Base-by-base conservation (phyloP, 805 yeast species). In the Kregervanrija fluxuum region DNA sequence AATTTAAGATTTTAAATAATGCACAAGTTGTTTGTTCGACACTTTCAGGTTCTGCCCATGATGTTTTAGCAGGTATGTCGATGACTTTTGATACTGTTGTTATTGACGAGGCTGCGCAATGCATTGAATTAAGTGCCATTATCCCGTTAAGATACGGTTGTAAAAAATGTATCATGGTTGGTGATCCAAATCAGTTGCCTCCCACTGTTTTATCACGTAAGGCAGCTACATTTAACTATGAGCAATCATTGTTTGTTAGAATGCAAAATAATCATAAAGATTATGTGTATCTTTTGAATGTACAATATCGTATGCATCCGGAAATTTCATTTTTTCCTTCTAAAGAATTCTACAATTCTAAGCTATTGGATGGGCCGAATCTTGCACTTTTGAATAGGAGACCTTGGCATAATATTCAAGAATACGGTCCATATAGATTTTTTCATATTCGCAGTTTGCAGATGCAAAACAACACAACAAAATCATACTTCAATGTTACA, bases 251-350 rank as follows among this genome's bases (percentile, higher is more conserved):
- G 57, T 93, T 93, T 63, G 98, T 91, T 36, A 74, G 99, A 50
- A 90, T 91, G 95, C 95, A 85, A 54, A 77, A 72, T 43, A 74
- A 77, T 48, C 64, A 80, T 53, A 80, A 66, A 44, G 70, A 58
- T 57, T 68, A 86, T 0, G 83, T 85, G 4, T 76, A 87, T 52
- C 65, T 91, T 52, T 74, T 93, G 54, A 82, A 91, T 64, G 91
- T 87, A 10, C 99, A 91, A 60, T 91, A 91, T 61, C 91, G 99
- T 68, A 91, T 93, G 99, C 95, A 95, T 63, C 97, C 99, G 0
- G 80, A 73, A 4, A 93, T 93, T 40, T 85, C 97, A 14, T 61
- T 52, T 38, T 95, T 93, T 61, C 99, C 99, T 1, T 85, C 96
- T 22, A 58, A 66, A 11, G 85, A 86, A 57, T 95, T 93, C 59